Evolutionary conservation across 805 yeast genomes (phyloP).

Genomic region (Brettanomyces bruxellensis): DNA sequence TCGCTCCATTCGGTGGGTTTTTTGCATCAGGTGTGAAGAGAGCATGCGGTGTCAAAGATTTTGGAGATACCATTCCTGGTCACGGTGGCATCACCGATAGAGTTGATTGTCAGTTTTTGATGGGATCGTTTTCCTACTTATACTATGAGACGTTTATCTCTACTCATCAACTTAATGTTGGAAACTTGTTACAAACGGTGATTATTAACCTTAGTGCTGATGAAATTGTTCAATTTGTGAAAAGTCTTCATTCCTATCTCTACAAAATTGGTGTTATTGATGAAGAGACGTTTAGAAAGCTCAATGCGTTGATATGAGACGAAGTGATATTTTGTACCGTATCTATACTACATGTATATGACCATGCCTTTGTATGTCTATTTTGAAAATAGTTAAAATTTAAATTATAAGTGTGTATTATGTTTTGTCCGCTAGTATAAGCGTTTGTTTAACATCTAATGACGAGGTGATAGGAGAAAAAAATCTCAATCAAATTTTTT

Average conservation of each 20-base stretch:
- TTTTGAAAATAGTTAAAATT: no score
- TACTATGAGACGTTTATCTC: conserved; percentile 90
- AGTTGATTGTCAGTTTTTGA: conserved; percentile 93
- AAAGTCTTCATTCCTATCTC: conserved; percentile 49
- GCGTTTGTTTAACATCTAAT: no score
- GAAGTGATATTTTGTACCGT: neutral
- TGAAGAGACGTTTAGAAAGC: conserved; percentile 23
- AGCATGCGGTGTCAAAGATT: conserved; percentile 92
- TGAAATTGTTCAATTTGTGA: conserved; percentile 56
- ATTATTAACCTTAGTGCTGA: conserved; percentile 58
- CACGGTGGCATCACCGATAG: conserved; percentile 98
- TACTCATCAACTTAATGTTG: conserved; percentile 60
- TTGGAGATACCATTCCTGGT: conserved; percentile 97
- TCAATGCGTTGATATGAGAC: conserved; percentile 16
- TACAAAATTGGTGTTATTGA: conserved; percentile 31
- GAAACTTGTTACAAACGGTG: conserved; percentile 65
- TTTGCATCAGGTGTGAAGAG: conserved; percentile 97
- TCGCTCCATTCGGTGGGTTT: conserved; percentile 98
- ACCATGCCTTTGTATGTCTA: neutral
- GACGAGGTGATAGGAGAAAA: neutral
- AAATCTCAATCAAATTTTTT: neutral
- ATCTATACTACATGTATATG: neutral
- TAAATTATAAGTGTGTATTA: no score
- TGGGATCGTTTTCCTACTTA: conserved; percentile 92
- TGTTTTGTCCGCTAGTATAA: no score